A percentile compares a stretch with the other conserved stretches of the same genome.
These are phyloP conservation scores for Penicillium polonicum DNA, from an alignment of 2,329 filamentous ascomycete genomes.

Conservation along the genomic window DNA sequence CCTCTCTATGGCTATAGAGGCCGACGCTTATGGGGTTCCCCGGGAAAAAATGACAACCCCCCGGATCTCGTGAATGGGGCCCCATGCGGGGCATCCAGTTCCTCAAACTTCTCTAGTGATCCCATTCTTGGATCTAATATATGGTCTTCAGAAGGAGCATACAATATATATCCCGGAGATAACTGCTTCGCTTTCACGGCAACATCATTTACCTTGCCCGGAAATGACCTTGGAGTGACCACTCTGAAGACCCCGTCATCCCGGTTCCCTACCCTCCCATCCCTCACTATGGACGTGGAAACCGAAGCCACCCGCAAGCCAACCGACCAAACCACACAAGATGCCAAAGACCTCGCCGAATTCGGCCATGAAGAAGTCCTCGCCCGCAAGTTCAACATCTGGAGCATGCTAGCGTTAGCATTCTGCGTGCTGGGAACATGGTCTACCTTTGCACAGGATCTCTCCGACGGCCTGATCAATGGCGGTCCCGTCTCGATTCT, in stretches of 20 bases:
- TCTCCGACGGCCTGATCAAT: too few relatives aligned
- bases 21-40: conserved; percentile 20
- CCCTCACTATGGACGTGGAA: too few relatives aligned
- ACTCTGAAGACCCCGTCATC: neutral
- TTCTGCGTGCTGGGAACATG: too few relatives aligned
- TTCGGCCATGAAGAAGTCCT: too few relatives aligned
- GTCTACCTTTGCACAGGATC: too few relatives aligned
- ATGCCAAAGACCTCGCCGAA: too few relatives aligned
- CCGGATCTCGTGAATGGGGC: conserved; percentile 7
- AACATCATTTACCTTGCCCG: neutral
- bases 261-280: too few relatives aligned
- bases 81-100: neutral
- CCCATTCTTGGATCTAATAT: neutral
- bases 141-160: neutral
- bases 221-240: conserved; percentile 12
- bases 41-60: conserved; percentile 12
- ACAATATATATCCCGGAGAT: neutral
- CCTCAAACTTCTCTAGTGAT: neutral
- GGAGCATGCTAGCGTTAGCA: too few relatives aligned
- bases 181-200: neutral
- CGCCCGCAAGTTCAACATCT: too few relatives aligned
- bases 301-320: too few relatives aligned
- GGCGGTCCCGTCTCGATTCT: too few relatives aligned
- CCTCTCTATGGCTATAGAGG: conserved; percentile 10
- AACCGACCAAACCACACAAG: too few relatives aligned